phyloP scores from a whole-genome alignment of 192 early-diverging fungal species.

The Coemansia sp. region DNA sequence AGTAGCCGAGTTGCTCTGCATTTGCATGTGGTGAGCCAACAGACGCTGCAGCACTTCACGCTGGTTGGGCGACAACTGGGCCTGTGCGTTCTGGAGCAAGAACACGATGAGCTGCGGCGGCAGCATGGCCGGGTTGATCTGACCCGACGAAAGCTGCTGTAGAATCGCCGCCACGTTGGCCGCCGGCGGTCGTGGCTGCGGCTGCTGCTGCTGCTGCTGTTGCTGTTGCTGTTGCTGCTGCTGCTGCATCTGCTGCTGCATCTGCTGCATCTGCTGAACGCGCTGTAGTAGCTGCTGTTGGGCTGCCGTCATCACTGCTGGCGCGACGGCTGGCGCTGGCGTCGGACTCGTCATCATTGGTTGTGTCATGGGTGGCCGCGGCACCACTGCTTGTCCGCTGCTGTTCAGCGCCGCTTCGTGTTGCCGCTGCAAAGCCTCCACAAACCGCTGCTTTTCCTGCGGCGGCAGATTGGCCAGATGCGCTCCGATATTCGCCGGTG shows the following conservation, averaged over 20 bases:
- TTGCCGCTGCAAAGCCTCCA: slow-evolving; percentile 35
- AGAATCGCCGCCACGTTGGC: slow-evolving; percentile 25
- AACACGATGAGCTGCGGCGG: slow-evolving; percentile 26
- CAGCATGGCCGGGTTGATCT: slow-evolving; percentile 19
- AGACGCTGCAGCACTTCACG: slow-evolving; percentile 21
- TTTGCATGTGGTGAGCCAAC: slow-evolving; percentile 21
- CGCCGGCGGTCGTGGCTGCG: slow-evolving; percentile 20
- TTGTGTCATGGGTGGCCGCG: slow-evolving; percentile 4
- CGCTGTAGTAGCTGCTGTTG: slow-evolving; percentile 21
- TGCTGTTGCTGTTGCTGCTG: slow-evolving; percentile 25
- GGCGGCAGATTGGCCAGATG: slow-evolving; percentile 22
- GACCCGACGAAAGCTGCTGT: slow-evolving; percentile 38
- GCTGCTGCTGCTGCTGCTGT: slow-evolving; percentile 21
- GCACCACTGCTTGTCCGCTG: slow-evolving; percentile 1
- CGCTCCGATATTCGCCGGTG: slow-evolving; percentile 8
- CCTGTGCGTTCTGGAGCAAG: slow-evolving; percentile 28
- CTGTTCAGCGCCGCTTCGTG: slow-evolving; percentile 11
- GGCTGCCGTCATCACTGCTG: slow-evolving; percentile 13
- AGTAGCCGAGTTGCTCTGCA: slow-evolving; percentile 3
- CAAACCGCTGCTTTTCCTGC: slow-evolving; percentile 21
- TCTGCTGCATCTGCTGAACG: slow-evolving; percentile 28
- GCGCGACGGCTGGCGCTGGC: slow-evolving; percentile 11
- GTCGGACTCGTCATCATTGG: slow-evolving; percentile 27
- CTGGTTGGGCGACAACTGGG: slow-evolving; percentile 26
- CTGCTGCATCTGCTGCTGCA: slow-evolving; percentile 20